Evolutionary conservation across 2,329 filamentous ascomycete genomes (phyloP), one percentile per base, ranked within the genome.

Genomic region (Exophiala oligosperma): DNA sequence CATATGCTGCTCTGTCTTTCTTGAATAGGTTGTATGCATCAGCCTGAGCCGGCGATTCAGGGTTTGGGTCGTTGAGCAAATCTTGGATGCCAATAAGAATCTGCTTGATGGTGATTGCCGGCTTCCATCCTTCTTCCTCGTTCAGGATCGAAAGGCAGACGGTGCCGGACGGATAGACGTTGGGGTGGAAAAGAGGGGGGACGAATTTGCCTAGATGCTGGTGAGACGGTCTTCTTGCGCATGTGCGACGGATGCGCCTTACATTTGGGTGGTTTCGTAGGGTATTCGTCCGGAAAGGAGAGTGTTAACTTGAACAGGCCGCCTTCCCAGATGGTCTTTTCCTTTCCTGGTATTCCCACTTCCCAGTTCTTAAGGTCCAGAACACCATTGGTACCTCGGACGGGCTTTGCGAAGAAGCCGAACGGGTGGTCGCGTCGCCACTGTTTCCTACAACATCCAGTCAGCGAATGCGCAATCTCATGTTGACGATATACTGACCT

Each of bases 261-360:
- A 96, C 94, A 99, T 78, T 99, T 99, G 1, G 94, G 94, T 32
- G 94, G 94, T 76, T 99, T 99, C 52, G 95, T 99, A 14, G 94
- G 94, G 74, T 99, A 99, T 71, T 99, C 94, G 70, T 99, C 94
- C 0, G 95, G 94, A 68, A 99, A 99, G 9, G 84, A 86, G 68
- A 99, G 89, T 57, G 89, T 91, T 59, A 99, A 79, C 79, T 97
- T 99, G 80, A 97, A 97, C 9, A 97, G 78, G 1, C 94, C 94
- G n/a, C 92, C 92, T 70, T 96, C 92, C 94, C 94, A 99, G 23
- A 97, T 87, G 0, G 95, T 99, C 79, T 95, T 94, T 60, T 96
- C 88, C 73, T 96, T 97, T 70, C 95, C 94, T 2, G 94, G 94
- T 44, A 99, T 90, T 44, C 92, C 92, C 70, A 94, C 97, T 69